Base-by-base conservation (phyloP, 1,284 basidiomycete species). In the Pyrrhoderma lamaoense region DNA sequence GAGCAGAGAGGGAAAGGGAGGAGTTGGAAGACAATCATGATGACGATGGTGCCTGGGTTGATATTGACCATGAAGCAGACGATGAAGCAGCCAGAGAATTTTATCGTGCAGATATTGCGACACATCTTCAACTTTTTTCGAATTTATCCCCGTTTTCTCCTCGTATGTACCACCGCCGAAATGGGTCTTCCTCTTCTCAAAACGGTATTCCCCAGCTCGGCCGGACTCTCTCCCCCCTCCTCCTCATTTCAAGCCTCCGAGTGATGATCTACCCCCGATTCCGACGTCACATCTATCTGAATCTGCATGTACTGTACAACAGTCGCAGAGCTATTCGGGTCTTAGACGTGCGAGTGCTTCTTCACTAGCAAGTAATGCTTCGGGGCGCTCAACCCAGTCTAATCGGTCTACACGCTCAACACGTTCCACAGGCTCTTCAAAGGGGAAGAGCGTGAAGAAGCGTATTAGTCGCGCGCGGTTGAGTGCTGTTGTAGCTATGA, bases 51-150 rank as follows among this genome's bases (percentile, higher is more conserved):
- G 27, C 5, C 21, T 54, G 53, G 53, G 13, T 54, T 14, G 48
- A 54, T 27, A 21, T 49, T 18, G 11, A 31, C 27, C 27, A 31
- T 31, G 53, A 54, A 19, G 53, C 42, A 27, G 53, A 47, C 25
- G 42, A 16, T 18, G 19, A 40, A 3, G 52, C 21, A n/a, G 53
- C 39, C 27, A 43, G 44, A 8, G 53, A 54, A 13, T 54, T 47
- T 25, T 54, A 54, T 40, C 53, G 53, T 34, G 36, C 49, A 9
- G 53, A 54, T 22, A 54, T 54, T 23, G 53, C 53, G 11, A 51
- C 53, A 8, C 53, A 54, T 35, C 48, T 54, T 13, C 49, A 54
- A 35, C 37, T 54, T 16, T 54, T 54, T 42, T 51, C 53, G 18
- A 34, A 21, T 47, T 39, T 14, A 44, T 27, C 45, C 36, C 44